phyloP scores from a whole-genome alignment of 306 rosid species.

The Castanospermum australe region DNA sequence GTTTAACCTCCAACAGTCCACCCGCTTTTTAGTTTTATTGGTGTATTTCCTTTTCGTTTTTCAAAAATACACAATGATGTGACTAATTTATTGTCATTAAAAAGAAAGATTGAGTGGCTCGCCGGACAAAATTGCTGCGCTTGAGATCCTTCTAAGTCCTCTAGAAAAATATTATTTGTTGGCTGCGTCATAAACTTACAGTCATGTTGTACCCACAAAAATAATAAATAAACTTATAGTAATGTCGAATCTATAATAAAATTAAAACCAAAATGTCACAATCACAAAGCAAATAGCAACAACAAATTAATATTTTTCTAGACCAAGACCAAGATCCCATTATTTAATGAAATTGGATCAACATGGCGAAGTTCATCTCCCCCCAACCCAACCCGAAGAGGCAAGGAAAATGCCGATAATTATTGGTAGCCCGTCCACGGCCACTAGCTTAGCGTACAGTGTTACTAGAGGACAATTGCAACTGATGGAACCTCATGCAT shows the following conservation, averaged over 20 bases:
- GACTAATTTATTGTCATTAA: no score
- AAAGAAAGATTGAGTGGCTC: not conserved
- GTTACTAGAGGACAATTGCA: slow-evolving; percentile 15
- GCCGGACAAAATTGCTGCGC: not conserved
- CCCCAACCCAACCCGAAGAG: not conserved
- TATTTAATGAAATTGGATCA: not conserved
- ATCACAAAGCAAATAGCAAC: slow-evolving; percentile 14
- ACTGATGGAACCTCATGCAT: slow-evolving; percentile 13
- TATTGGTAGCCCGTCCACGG: slow-evolving; percentile 3
- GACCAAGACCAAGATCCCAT: slow-evolving; percentile 10
- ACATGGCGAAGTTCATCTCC: slow-evolving; percentile 30
- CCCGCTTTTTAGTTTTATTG: no score
- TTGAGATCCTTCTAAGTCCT: no score
- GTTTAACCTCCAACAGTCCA: no score
- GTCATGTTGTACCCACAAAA: no score
- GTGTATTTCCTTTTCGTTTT: no score
- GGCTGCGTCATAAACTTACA: no score
- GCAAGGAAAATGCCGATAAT: not conserved
- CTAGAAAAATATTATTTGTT: no score
- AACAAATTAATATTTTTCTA: not conserved
- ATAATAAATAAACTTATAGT: no score
- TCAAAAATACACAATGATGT: no score
- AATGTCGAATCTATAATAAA: not conserved
- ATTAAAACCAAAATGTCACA: not conserved
- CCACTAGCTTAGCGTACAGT: not conserved